phyloP scores from a whole-genome alignment of 2,329 filamentous ascomycete genomes.

The Pseudogymnoascus sp. region DNA sequence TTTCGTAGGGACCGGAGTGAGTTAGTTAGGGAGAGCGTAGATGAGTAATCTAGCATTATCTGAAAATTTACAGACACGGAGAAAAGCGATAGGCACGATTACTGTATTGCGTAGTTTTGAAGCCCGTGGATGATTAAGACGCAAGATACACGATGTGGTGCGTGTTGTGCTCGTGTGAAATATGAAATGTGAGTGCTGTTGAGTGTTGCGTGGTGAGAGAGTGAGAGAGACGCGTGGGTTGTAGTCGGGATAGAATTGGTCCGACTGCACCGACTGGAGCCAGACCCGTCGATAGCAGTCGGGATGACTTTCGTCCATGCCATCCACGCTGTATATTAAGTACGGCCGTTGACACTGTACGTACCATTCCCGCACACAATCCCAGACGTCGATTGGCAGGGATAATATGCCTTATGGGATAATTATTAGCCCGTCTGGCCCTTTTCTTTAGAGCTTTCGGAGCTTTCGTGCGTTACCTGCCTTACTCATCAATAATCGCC shows the following conservation, averaged over 20 bases:
- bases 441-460: neutral
- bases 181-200: neutral
- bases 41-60: neutral
- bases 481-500: neutral
- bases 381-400: neutral
- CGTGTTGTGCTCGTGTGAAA: neutral
- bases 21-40: neutral
- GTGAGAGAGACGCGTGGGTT: neutral
- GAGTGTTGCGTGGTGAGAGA: neutral
- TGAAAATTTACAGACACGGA: neutral
- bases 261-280: neutral
- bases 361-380: neutral
- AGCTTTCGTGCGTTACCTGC: neutral
- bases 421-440: neutral
- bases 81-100: neutral
- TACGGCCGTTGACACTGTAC: neutral
- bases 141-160: neutral
- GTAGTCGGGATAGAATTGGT: slow-evolving; percentile 1
- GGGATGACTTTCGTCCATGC: neutral
- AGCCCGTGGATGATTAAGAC: neutral
- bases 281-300: neutral
- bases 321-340: neutral
- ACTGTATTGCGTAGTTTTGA: neutral
- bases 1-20: neutral
- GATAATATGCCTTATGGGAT: neutral